Base-by-base conservation (phyloP, 108 stramenopile species). In the Schizochytrium sp. region DNA sequence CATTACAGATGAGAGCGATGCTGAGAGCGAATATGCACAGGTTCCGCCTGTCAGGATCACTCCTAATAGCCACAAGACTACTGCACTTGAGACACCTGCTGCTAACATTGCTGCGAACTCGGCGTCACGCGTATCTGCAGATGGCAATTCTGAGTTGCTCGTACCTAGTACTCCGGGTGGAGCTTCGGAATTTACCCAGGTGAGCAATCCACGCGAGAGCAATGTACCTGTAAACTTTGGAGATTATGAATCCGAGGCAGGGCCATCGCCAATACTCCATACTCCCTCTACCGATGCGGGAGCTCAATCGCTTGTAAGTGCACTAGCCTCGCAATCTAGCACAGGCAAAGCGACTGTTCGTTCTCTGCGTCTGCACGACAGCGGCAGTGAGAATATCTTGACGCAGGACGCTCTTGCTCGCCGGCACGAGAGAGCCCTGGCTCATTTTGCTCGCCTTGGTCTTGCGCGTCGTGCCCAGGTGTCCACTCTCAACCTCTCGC, bases 181-280 rank as follows among this genome's bases (percentile, higher is more conserved):
- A 28, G 28, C 28, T 28, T 28, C 28, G 28, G 28, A 28, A 28
- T 28, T 28, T 28, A 28, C 28, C 28, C 28, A 28, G 28, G 28
- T 28, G 28, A 28, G 28, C 28, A 28, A 28, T 60, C 59, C 59
- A 17, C 19, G 5, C 42, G 64, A 69, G 44, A 69, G 64, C 64
- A 69, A 69, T 15, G 76, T 83, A 12, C 47, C 47, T 8, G 76
- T 83, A 0, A 83, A 83, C 53, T 83, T 83, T 3, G 76, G 76
- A n/a, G 76, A 83, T 40, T 49, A 83, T 53, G 40, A 55, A 5
- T 49, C 76, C 17, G 19, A 60, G 59, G 19, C 19, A 17, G 19
- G 59, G 19, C n/a, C 59, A 60, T 17, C 17, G 17, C 59, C 17
- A n/a, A 60, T 17, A 17, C 19, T 60, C 59, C 19, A 60, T 17